Base-by-base conservation (phyloP, 139 green algal genomes). In the Pseudopediastrum boryanum region DNA sequence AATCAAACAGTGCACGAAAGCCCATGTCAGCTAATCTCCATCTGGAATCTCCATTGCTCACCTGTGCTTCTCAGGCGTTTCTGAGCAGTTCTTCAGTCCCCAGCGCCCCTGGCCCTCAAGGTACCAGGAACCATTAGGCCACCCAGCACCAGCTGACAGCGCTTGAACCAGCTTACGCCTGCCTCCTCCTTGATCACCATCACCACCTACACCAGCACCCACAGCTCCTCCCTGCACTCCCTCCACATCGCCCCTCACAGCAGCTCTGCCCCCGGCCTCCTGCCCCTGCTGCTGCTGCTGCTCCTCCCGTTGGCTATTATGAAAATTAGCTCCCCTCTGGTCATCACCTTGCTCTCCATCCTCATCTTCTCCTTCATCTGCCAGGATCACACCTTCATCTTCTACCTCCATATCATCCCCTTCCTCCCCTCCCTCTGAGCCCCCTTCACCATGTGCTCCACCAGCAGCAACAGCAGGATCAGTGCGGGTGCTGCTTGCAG, bases 41-140 rank as follows among this genome's bases (percentile, higher is more conserved):
- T n/a, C n/a, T n/a, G n/a, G n/a, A n/a, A n/a, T n/a, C n/a, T n/a
- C n/a, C n/a, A n/a, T n/a, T n/a, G n/a, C n/a, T n/a, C n/a, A n/a
- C n/a, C n/a, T n/a, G n/a, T n/a, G n/a, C n/a, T n/a, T n/a, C n/a
- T n/a, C n/a, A n/a, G n/a, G n/a, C n/a, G n/a, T n/a, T n/a, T n/a
- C n/a, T n/a, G n/a, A n/a, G n/a, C n/a, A n/a, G 38, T 83, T 78
- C 56, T 85, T 68, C 33, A 93, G 64, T 7, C 64, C 82, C 73
- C 48, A 89, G 58, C 88, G 71, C 27, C 90, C 90, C 29, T 84
- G 74, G 39, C 83, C 82, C n/a, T 51, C n/a, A 36, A 89, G 5
- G 48, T 70, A 92, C 83, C 79, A 92, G 27, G 81, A 85, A 31
- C 71, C 83, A 35, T 62, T 54, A 13, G 85, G 83, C 82, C 82